These are phyloP conservation scores for Peniophora sp. DNA, from an alignment of 1,284 basidiomycete genomes.

Conservation along the genomic window DNA sequence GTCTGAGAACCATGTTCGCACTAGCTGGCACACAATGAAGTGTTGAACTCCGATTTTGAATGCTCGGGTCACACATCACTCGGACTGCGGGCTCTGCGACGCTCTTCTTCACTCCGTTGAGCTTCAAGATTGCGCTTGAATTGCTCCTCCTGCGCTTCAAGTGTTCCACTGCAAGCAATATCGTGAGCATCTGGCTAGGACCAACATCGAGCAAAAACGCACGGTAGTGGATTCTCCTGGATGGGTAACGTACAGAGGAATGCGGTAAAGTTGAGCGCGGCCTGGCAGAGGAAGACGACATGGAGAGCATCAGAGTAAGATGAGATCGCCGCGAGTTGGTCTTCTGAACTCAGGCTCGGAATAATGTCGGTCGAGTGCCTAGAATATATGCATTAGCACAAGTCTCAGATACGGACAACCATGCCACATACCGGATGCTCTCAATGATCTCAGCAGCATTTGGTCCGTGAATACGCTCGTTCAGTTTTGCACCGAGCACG, in stretches of 20 bases:
- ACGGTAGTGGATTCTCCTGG: constrained; percentile 70
- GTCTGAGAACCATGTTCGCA: too few relatives aligned
- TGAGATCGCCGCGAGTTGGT: constrained; percentile 64
- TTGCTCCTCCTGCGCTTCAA: constrained; percentile 46
- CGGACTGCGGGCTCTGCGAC: too few relatives aligned
- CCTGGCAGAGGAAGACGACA: constrained; percentile 79
- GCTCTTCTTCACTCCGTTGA: constrained; percentile 13
- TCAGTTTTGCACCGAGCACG: constrained; percentile 61
- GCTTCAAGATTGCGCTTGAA: constrained; percentile 34
- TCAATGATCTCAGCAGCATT: constrained; percentile 65
- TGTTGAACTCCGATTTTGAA: too few relatives aligned
- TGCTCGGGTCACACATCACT: too few relatives aligned
- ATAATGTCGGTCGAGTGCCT: constrained; percentile 83
- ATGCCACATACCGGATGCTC: constrained; percentile 46
- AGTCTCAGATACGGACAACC: neutral
- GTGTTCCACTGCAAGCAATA: constrained; percentile 41
- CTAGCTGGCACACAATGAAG: too few relatives aligned
- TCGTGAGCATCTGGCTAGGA: constrained; percentile 11
- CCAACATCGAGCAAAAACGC: constrained; percentile 22
- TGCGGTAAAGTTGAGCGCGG: constrained; percentile 53
- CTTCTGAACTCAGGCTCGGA: constrained; percentile 52
- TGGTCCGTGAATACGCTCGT: constrained; percentile 67
- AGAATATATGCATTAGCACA: neutral
- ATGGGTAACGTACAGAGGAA: constrained; percentile 66
- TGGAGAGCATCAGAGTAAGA: constrained; percentile 82